phyloP scores from a whole-genome alignment of 768 basidiomycete genomes.

The Nidularia pulvinata region DNA sequence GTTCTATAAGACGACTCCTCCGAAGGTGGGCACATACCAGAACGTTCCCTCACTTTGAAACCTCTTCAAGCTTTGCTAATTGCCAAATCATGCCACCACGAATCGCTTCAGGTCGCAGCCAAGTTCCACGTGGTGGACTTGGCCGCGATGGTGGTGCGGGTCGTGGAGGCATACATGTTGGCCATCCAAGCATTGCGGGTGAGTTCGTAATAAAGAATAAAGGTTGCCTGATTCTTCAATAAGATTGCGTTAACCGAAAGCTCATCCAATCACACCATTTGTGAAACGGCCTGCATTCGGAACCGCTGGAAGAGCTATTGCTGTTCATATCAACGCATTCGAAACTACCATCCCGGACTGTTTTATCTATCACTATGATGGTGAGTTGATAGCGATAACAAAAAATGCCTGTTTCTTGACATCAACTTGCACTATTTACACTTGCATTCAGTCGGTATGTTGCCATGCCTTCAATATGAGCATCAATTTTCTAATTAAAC shows the following conservation, averaged over 20 bases:
- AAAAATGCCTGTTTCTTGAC: neutral
- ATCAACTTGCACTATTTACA: conserved; percentile 1
- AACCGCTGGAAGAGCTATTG: conserved; percentile 21
- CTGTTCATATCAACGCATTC: conserved; percentile 50
- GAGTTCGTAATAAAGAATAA: conserved; percentile 17
- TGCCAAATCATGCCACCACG: conserved; percentile 9
- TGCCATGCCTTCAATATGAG: conserved; percentile 5
- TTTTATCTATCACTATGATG: conserved; percentile 75
- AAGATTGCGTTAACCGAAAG: conserved; percentile 8
- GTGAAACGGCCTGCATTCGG: conserved; percentile 31
- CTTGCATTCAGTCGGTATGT: conserved; percentile 25
- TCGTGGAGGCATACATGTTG: conserved; percentile 23
- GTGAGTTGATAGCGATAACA: conserved; percentile 21
- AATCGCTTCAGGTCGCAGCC: conserved; percentile 11
- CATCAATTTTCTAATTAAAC: conserved; percentile 18
- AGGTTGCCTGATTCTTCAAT: neutral
- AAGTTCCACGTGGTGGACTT: conserved; percentile 14
- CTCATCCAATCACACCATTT: conserved; percentile 23
- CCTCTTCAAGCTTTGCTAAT: neutral
- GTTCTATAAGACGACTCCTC: neutral
- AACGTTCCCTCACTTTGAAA: neutral
- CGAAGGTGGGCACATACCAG: neutral
- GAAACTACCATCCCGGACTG: conserved; percentile 43
- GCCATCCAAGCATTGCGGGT: conserved; percentile 26
- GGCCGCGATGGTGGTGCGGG: conserved; percentile 21